Conservation (phyloP, 2,329 filamentous ascomycete species). For the Cladosporium sp. region DNA sequence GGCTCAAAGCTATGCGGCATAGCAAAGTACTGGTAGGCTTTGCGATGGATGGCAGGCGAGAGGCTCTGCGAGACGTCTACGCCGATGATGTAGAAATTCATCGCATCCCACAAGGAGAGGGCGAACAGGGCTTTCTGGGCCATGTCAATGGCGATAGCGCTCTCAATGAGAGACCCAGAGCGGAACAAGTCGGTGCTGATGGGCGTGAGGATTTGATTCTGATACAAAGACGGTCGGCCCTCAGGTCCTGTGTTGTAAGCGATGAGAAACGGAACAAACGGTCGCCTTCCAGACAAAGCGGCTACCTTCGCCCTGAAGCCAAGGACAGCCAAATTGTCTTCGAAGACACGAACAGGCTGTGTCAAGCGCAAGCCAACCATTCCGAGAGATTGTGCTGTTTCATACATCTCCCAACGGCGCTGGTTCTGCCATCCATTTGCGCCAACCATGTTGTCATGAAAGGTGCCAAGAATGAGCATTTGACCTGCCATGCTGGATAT, state of each 20-base stretch:
- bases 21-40: not conserved
- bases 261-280: not conserved
- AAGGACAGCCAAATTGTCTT: not conserved
- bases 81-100: not conserved
- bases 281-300: not conserved
- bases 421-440: not conserved
- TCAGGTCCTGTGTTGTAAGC: not conserved
- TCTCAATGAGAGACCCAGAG: not conserved
- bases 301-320: not conserved
- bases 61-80: not conserved
- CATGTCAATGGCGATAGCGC: not conserved
- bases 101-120: not conserved
- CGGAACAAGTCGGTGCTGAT: not conserved
- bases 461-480: not conserved
- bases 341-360: not conserved
- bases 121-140: not conserved
- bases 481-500: not conserved
- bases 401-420: not conserved
- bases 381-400: not conserved
- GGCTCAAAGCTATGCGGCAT: not conserved
- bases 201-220: not conserved
- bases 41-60: not conserved
- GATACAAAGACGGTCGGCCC: not conserved
- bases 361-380: not conserved
- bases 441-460: not conserved